phyloP scores from a whole-genome alignment of 1,284 basidiomycete genomes.

The Moesziomyces globuligerus region DNA sequence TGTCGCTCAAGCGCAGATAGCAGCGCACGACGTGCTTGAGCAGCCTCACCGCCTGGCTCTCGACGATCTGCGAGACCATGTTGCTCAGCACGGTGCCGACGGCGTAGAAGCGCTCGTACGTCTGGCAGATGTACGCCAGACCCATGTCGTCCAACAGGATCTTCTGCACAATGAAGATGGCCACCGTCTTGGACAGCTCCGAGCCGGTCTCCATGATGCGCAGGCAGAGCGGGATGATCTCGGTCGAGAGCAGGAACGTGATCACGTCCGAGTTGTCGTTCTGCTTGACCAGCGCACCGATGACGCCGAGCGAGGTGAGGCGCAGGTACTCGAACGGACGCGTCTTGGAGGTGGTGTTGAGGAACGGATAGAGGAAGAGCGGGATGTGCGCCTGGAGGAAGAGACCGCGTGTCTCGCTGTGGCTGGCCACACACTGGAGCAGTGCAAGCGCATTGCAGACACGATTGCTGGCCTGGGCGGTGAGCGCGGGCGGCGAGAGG shows the following conservation, averaged over 20 bases:
- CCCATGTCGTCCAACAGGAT: slow-evolving; percentile 98
- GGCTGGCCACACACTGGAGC: slow-evolving; percentile 86
- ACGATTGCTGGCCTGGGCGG: slow-evolving; percentile 97
- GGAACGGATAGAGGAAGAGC: slow-evolving; percentile 97
- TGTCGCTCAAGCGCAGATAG: slow-evolving; percentile 95
- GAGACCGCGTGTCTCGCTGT: slow-evolving; percentile 63
- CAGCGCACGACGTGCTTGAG: slow-evolving; percentile 98
- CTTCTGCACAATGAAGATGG: slow-evolving; percentile 99
- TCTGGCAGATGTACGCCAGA: slow-evolving; percentile 98
- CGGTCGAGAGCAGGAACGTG: slow-evolving; percentile 97
- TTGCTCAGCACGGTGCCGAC: slow-evolving; percentile 98
- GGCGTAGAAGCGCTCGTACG: slow-evolving; percentile 98
- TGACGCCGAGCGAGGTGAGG: slow-evolving; percentile 95
- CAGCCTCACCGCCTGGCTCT: slow-evolving; percentile 94
- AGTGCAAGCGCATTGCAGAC: slow-evolving; percentile 99
- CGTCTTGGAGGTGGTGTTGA: slow-evolving; percentile 99
- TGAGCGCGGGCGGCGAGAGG: slow-evolving; percentile 92
- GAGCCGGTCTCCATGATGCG: slow-evolving; percentile 99
- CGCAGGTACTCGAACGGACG: slow-evolving; percentile 98
- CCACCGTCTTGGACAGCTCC: slow-evolving; percentile 98
- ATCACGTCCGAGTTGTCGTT: slow-evolving; percentile 99
- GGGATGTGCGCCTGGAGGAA: slow-evolving; percentile 84
- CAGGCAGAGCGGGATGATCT: slow-evolving; percentile 98
- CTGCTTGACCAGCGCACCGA: slow-evolving; percentile 93
- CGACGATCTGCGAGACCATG: slow-evolving; percentile 85